Base-by-base conservation (phyloP, 768 basidiomycete genomes). In the Favolaschia claudopus region DNA sequence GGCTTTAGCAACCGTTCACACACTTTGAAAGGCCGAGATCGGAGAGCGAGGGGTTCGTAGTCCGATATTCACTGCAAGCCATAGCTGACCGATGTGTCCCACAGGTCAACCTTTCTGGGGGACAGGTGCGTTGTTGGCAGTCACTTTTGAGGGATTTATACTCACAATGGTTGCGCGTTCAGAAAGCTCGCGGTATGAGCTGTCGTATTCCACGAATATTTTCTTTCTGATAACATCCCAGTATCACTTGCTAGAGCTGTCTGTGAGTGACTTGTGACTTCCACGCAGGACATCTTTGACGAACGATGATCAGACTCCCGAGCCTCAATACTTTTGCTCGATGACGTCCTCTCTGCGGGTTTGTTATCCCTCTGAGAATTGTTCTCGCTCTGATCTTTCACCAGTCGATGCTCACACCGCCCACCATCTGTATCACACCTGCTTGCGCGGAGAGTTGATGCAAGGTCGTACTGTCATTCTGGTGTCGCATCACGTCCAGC, bases 401-500 rank as follows among this genome's bases (percentile, higher is more conserved):
- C 57, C 66, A 82, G 95, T 97, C 43, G 95, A 98, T 67, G 93
- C 95, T 0, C 95, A 96, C 68, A 96, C 94, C 6, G 95, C 95
- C 14, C 85, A 92, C 62, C 93, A 96, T 67, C 82, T 99, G 20
- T 95, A 89, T 74, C 77, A 87, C 48, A 76, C 92, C 66, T 97
- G 95, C 66, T 77, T 99, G 29, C 87, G 86, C 63, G 96, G 96
- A 17, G 86, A 89, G 19, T 80, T 99, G 32, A 86, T 95, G 81
- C 75, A 77, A 48, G 88, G 86, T 24, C 84, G 96, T 33, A 98
- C 97, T 0, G 78, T 96, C 61, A 86, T 99, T 58, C 82, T 99
- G 14, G 96, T 99, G 47, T 97, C 96, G 3, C 96, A 99, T 69
- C 95, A 96, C 68, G 91, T 97, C 31, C 91, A 95, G 68, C 81